Evolutionary conservation across 805 yeast species (phyloP), one percentile per base, ranked within the genome.

Genomic region (Suhomyces faveliae): DNA sequence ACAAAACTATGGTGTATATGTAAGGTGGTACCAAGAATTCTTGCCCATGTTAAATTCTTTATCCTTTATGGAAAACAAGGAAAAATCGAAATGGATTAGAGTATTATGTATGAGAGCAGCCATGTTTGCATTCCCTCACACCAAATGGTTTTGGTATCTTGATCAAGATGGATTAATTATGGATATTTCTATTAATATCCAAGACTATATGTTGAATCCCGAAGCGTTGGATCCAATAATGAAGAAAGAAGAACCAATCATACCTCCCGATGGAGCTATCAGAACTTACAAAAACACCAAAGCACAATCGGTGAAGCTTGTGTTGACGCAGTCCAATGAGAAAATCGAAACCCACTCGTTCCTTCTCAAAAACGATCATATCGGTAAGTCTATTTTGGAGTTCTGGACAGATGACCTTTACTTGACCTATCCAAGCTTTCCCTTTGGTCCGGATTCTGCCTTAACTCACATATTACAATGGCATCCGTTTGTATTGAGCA

Each of bases 131-230:
- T 90, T 90, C 72, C 98, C 98, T 1, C 74, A 84, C 42, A 87
- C 97, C n/a, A 82, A 88, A 63, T 86, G 89, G 74, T 84, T 91
- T 60, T 88, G 97, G 94, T 91, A 83, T 60, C 62, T 94, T 39
- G 96, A 89, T 63, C 80, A 87, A 54, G 82, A 85, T 58, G 82
- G 92, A 0, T 67, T 89, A 45, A 83, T 92, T 48, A 85, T 87
- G 89, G 80, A 88, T 51, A 70, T 81, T 49, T 78, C 78, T 44
- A 71, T 85, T 35, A 81, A 87, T 50, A 59, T 92, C 27, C 68
- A 77, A 41, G 71, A 79, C 19, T 81, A 85, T 53, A 63, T 92
- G 39, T 65, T 89, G 45, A 74, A 77, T 22, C 80, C 84, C 5
- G 78, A 74, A n/a, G 75, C 79, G 6, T 70, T 92, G 52, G 82